Conservation (phyloP, 768 basidiomycete species). For the Pisolithus sp. region DNA sequence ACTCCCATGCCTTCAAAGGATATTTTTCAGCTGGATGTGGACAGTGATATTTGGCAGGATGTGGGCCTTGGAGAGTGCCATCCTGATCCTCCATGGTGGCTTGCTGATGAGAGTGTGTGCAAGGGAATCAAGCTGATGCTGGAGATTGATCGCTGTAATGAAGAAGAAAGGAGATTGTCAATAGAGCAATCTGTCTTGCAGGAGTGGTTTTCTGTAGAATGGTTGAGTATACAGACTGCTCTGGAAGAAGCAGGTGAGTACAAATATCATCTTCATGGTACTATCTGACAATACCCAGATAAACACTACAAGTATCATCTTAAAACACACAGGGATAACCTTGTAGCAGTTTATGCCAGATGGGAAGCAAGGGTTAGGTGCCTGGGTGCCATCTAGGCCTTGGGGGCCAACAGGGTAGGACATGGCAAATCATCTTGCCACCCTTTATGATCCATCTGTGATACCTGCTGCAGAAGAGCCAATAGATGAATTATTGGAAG, state of each 20-base stretch:
- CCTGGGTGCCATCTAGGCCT: background rate
- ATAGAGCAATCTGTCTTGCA: too few species aligned
- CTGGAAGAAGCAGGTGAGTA: background rate
- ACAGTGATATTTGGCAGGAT: constrained; percentile 32
- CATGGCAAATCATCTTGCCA: background rate
- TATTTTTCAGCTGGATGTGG: constrained; percentile 28
- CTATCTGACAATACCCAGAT: background rate
- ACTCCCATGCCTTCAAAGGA: constrained; percentile 12
- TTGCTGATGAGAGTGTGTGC: constrained; percentile 9
- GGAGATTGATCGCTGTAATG: constrained; percentile 18
- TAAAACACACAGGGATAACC: too few species aligned
- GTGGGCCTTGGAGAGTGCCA: constrained; percentile 15
- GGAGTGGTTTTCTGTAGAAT: too few species aligned
- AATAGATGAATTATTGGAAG: background rate
- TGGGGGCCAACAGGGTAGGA: background rate
- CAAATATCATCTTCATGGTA: background rate
- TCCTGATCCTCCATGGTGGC: constrained; percentile 8
- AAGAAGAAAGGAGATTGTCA: constrained; percentile 9
- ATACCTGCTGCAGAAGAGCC: background rate
- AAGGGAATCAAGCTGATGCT: constrained; percentile 10
- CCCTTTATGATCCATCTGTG: background rate
- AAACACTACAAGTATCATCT: too few species aligned
- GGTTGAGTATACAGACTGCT: background rate
- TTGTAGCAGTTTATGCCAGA: too few species aligned
- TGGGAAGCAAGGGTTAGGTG: too few species aligned